A percentile compares a stretch with the other conserved stretches of the same genome.
phyloP scores from a whole-genome alignment of 2,329 filamentous ascomycete genomes.

The Epichloe typhina region DNA sequence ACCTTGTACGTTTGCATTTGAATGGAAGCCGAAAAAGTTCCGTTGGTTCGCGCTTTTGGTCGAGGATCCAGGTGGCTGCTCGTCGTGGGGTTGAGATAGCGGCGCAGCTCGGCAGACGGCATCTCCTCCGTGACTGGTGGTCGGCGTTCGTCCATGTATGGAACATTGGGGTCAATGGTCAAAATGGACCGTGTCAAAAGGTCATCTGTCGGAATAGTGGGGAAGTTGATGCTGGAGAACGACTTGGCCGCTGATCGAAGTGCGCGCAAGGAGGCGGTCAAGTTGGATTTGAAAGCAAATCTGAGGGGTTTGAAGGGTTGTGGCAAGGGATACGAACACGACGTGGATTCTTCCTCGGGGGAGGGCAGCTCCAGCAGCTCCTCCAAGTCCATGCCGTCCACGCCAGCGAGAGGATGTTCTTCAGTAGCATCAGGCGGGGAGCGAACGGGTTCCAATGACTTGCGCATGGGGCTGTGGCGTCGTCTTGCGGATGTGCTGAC shows the following conservation, averaged over 20 bases:
- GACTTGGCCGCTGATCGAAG: slow-evolving; percentile 51
- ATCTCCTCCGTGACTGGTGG: slow-evolving; percentile 50
- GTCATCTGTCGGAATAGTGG: slow-evolving; percentile 52
- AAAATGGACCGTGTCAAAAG: slow-evolving; percentile 55
- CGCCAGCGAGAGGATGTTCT: slow-evolving; percentile 36
- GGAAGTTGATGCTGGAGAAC: slow-evolving; percentile 47
- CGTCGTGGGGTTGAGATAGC: slow-evolving; percentile 53
- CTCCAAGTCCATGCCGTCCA: slow-evolving; percentile 30
- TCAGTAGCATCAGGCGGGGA: slow-evolving; percentile 40
- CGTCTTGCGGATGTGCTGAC: slow-evolving; percentile 20
- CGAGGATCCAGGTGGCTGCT: slow-evolving; percentile 19
- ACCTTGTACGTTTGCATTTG: slow-evolving; percentile 61
- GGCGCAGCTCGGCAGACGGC: slow-evolving; percentile 51
- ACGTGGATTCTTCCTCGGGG: slow-evolving; percentile 3
- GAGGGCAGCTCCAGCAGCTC: slow-evolving; percentile 30
- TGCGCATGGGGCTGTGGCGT: slow-evolving; percentile 28
- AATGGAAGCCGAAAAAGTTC: slow-evolving; percentile 49
- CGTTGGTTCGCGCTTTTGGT: slow-evolving; percentile 12
- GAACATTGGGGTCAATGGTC: slow-evolving; percentile 51
- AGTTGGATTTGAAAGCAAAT: slow-evolving; percentile 53
- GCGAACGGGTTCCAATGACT: slow-evolving; percentile 39
- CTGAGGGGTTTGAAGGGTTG: slow-evolving; percentile 35
- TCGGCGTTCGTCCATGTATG: slow-evolving; percentile 54
- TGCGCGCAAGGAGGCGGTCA: slow-evolving; percentile 53
- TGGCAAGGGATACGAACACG: slow-evolving; percentile 13